These are phyloP conservation scores for Coriolopsis trogii DNA, from an alignment of 1,284 basidiomycete species.

Conservation along the genomic window DNA sequence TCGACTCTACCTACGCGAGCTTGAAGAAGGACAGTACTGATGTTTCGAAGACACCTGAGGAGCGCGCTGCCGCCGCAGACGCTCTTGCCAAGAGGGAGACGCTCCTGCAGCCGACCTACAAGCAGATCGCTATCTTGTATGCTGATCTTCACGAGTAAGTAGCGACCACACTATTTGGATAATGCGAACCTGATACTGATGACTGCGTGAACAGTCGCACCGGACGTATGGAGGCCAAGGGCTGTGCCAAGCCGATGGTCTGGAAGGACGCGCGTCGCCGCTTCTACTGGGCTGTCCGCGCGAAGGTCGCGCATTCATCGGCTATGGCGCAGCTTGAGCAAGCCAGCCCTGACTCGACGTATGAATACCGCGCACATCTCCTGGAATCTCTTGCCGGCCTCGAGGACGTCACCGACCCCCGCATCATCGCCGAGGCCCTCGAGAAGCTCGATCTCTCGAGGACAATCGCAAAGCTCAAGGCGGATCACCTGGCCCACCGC, in stretches of 20 bases:
- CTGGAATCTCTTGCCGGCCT: constrained; percentile 62
- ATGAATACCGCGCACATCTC: constrained; percentile 61
- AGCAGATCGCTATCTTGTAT: constrained; percentile 92
- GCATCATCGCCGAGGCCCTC: constrained; percentile 58
- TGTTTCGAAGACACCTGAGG: constrained; percentile 68
- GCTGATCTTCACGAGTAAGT: constrained; percentile 95
- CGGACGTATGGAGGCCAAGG: constrained; percentile 98
- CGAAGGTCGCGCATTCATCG: constrained; percentile 68
- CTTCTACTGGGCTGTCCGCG: constrained; percentile 96
- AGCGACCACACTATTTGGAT: neutral
- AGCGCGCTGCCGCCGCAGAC: constrained; percentile 70
- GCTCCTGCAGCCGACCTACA: constrained; percentile 87
- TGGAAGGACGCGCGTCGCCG: constrained; percentile 91
- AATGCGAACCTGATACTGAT: constrained; percentile 10
- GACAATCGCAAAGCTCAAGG: constrained; percentile 62
- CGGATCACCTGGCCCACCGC: constrained; percentile 63
- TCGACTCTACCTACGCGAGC: constrained; percentile 84
- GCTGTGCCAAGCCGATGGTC: constrained; percentile 80
- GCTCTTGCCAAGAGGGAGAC: constrained; percentile 82
- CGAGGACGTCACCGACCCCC: constrained; percentile 53
- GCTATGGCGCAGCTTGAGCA: constrained; percentile 61
- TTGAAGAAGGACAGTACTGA: constrained; percentile 86
- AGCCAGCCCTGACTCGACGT: constrained; percentile 63
- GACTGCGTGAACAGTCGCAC: constrained; percentile 63
- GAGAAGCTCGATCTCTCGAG: constrained; percentile 69